These are phyloP conservation scores for Solanum appendiculatum DNA, from an alignment of 257 asterid genomes.

Conservation along the genomic window DNA sequence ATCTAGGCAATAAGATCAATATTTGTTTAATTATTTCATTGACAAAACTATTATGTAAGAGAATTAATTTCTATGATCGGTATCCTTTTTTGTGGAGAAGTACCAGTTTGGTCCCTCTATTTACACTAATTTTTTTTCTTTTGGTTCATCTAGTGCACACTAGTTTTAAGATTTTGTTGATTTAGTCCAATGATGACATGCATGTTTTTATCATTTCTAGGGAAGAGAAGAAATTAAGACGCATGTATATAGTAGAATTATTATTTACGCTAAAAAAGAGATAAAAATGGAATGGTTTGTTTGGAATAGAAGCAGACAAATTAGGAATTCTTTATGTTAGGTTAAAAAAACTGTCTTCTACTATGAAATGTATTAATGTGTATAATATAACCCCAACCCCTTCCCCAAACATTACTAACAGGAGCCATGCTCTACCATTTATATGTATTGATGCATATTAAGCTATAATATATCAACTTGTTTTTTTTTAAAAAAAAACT, in stretches of 20 bases:
- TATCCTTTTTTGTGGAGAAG: background rate
- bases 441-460: no score
- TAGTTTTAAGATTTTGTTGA: background rate
- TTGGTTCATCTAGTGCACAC: background rate
- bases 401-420: no score
- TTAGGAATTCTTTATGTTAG: no score
- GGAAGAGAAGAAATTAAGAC: background rate
- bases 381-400: no score
- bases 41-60: background rate
- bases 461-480: no score
- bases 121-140: background rate
- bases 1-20: background rate
- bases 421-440: no score
- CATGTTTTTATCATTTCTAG: background rate
- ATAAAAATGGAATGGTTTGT: background rate
- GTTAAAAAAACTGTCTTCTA: no score
- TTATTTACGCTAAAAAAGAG: background rate
- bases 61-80: background rate
- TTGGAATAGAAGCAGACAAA: no score
- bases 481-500: no score
- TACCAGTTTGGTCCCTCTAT: background rate
- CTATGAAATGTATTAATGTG: no score
- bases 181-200: background rate
- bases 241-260: background rate
- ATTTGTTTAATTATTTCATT: background rate